These are phyloP conservation scores for Hevea brasiliensis DNA, from an alignment of 345 rosid genomes.

Conservation along the genomic window DNA sequence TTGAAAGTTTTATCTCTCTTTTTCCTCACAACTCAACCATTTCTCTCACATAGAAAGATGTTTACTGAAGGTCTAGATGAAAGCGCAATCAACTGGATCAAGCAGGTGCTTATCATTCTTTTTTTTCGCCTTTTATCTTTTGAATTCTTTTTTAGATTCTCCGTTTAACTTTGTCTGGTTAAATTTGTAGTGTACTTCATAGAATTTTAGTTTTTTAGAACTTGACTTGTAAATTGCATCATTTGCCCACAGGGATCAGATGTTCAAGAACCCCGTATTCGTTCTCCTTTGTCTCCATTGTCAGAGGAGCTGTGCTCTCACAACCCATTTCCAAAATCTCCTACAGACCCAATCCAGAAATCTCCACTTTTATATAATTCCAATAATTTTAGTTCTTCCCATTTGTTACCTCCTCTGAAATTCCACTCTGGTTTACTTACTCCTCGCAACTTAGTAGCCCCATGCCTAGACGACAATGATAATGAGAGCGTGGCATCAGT, in stretches of 20 bases:
- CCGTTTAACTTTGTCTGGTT: neutral
- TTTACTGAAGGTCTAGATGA: constrained; percentile 71
- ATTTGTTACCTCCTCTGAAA: constrained; percentile 56
- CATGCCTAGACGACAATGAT: constrained; percentile 31
- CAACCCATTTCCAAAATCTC: constrained; percentile 47
- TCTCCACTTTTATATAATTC: constrained; percentile 33
- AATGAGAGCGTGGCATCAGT: constrained; percentile 66
- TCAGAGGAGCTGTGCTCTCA: constrained; percentile 44
- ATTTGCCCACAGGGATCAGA: constrained; percentile 37
- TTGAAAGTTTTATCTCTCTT: constrained; percentile 8
- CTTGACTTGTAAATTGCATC: neutral
- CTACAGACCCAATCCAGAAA: constrained; percentile 25
- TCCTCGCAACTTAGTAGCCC: constrained; percentile 44
- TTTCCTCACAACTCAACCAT: neutral
- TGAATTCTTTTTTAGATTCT: neutral
- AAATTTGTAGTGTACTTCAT: neutral
- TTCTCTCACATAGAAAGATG: constrained; percentile 30
- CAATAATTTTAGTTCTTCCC: constrained; percentile 40
- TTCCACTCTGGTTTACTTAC: constrained; percentile 49
- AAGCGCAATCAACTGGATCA: constrained; percentile 71
- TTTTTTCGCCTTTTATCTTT: neutral
- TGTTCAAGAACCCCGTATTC: constrained; percentile 42
- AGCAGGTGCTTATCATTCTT: constrained; percentile 42
- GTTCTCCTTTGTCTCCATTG: constrained; percentile 61
- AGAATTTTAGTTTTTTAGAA: neutral